Evolutionary conservation across 2,329 filamentous ascomycete species (phyloP), one percentile per base, ranked within the genome.

Genomic region (Hypoxylon sp.): DNA sequence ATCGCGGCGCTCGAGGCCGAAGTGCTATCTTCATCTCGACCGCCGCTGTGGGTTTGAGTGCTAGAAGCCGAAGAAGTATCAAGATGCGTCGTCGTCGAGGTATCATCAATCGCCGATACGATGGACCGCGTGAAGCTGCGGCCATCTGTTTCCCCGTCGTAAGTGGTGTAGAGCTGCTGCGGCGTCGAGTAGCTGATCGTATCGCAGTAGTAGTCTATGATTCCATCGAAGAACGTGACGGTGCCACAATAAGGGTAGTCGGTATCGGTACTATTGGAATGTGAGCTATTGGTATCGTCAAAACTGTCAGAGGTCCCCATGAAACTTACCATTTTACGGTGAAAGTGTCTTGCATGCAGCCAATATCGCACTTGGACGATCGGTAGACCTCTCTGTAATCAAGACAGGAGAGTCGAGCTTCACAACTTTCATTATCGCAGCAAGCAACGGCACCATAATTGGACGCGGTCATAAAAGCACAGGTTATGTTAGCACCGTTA

Each of bases 191-290:
- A 66, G 45, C 62, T 67, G 18, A 69, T 49, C 8, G 69, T 67
- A 55, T 72, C 73, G 67, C 80, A 83, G 67, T 74, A 80, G 62
- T 75, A 82, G 62, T 81, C 80, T 20, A 69, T 68, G 43, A 81
- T 71, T 13, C 74, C 73, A 15, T 70, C 72, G 2, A 71, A 67
- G 63, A 80, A 81, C 1, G 72, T 73, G 23, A 79, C 69, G 2
- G 79, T 82, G 53, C 78, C 78, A 70, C 81, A 83, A 61, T 72
- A 81, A 0, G 75, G 76, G 2, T 62, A 60, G 2, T 45, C 57
- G 0, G 65, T 58, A 10, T 69, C 68, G 21, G 78, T 78, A 59
- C 78, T 81, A 8, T 45, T 13, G 17, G 40, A 13, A 6, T 24
- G 15, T 40, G 20, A 50, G 15, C 40, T 17, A 50, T 46, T 38